Evolutionary conservation across 352 stramenopile genomes (phyloP).

Genomic region (Globisporangium abappressorium): DNA sequence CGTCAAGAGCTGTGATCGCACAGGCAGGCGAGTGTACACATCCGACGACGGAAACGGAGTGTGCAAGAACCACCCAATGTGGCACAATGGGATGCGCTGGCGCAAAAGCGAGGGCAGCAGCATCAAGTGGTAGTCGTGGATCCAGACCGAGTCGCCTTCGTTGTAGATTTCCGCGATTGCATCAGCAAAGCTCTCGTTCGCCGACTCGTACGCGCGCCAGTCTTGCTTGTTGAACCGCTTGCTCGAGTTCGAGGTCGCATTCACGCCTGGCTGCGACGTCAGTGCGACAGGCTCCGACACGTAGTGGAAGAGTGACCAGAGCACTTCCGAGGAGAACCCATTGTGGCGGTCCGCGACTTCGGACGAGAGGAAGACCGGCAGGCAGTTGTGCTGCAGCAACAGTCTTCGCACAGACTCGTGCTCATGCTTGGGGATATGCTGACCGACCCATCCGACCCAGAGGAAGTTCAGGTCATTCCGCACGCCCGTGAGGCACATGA

Average conservation of each 20-base stretch:
- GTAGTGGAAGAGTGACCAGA: constrained; percentile 92
- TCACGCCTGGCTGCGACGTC: constrained; percentile 34
- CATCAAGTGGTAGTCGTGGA: constrained; percentile 92
- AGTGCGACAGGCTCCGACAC: constrained; percentile 69
- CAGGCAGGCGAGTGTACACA: constrained; percentile 81
- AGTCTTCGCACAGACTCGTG: constrained; percentile 69
- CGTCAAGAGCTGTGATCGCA: constrained; percentile 69
- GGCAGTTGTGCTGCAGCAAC: constrained; percentile 82
- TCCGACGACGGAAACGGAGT: constrained; percentile 86
- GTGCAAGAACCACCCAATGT: constrained; percentile 89
- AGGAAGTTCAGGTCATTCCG: constrained; percentile 68
- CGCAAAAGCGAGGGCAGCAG: constrained; percentile 81
- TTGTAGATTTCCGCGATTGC: constrained; percentile 86
- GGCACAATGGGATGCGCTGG: constrained; percentile 60
- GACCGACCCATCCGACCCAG: constrained; percentile 89
- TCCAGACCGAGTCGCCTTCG: constrained; percentile 86
- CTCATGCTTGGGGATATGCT: constrained; percentile 82
- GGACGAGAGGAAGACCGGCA: constrained; percentile 84
- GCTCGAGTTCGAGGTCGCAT: constrained; percentile 42
- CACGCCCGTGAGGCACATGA: constrained; percentile 77
- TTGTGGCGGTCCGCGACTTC: constrained; percentile 85
- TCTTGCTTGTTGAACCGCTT: constrained; percentile 88
- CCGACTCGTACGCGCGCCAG: constrained; percentile 86
- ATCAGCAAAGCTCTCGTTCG: constrained; percentile 85
- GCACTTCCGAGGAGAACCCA: constrained; percentile 86